Evolutionary conservation across 1,139 yeast species (phyloP).

Genomic region (Yamadazyma buinensis): DNA sequence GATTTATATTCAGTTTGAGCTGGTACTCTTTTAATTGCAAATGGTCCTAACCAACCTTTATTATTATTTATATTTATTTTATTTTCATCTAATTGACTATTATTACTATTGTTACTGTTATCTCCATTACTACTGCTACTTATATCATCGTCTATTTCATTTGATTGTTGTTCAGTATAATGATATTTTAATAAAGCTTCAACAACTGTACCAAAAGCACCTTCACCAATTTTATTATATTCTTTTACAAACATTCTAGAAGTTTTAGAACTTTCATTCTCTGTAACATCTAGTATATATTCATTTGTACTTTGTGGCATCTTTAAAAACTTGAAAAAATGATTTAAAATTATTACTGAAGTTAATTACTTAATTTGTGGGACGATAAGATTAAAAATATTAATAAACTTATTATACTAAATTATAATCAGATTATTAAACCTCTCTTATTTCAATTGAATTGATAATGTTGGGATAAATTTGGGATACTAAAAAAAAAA

Average conservation of each 20-base stretch:
- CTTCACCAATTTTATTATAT: conserved; percentile 73
- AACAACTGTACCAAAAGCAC: conserved; percentile 81
- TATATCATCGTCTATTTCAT: not conserved
- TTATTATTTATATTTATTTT: not conserved
- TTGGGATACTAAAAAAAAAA: too few species aligned
- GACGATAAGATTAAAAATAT: not conserved
- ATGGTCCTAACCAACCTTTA: conserved; percentile 65
- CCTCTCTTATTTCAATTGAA: too few species aligned
- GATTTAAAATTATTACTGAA: too few species aligned
- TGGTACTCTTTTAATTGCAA: conserved; percentile 77
- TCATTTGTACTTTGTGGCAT: conserved; percentile 14
- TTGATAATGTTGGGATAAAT: too few species aligned
- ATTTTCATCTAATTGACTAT: not conserved
- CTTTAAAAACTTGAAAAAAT: too few species aligned
- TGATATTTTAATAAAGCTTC: conserved; percentile 56
- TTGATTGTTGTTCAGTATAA: conserved; percentile 12
- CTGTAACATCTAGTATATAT: conserved; percentile 48
- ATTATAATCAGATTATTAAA: too few species aligned
- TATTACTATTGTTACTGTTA: not conserved
- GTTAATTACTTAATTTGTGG: not conserved
- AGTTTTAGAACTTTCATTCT: conserved; percentile 50
- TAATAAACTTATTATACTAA: not conserved
- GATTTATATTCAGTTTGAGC: conserved; percentile 83
- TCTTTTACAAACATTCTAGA: conserved; percentile 67
- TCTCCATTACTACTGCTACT: not conserved